phyloP scores from a whole-genome alignment of 768 basidiomycete genomes.

The Boletellus emodensis region DNA sequence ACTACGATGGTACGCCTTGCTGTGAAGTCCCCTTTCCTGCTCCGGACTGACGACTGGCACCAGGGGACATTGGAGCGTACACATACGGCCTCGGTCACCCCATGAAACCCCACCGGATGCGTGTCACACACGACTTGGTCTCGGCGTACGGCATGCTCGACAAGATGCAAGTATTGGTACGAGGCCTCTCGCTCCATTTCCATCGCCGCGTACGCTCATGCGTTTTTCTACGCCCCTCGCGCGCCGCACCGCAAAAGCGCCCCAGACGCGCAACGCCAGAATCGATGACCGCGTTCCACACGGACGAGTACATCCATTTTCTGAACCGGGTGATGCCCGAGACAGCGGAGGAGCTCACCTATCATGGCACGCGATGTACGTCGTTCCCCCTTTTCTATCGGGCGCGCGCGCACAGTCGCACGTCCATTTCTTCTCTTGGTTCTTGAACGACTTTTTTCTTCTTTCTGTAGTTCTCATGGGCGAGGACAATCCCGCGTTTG shows the following conservation, averaged over 20 bases:
- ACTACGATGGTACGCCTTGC: constrained; percentile 61
- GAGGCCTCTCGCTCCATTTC: neutral
- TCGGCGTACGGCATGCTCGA: constrained; percentile 90
- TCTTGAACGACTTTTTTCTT: too few relatives aligned
- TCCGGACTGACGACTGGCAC: neutral
- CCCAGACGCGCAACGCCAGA: constrained; percentile 68
- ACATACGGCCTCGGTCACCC: constrained; percentile 87
- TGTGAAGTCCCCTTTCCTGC: neutral
- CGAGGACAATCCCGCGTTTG: constrained; percentile 95
- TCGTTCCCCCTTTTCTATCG: neutral
- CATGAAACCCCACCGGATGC: constrained; percentile 96
- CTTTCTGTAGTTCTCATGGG: constrained; percentile 52
- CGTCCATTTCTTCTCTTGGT: neutral
- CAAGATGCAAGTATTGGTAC: constrained; percentile 87
- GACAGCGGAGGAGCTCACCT: constrained; percentile 81
- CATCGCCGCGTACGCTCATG: too few relatives aligned
- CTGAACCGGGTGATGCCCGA: constrained; percentile 86
- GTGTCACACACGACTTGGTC: constrained; percentile 89
- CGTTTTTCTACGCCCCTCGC: neutral
- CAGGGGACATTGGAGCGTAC: constrained; percentile 70
- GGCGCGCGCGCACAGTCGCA: too few relatives aligned
- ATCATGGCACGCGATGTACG: constrained; percentile 81
- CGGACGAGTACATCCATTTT: constrained; percentile 97
- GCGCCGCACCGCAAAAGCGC: constrained; percentile 40
- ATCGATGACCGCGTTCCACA: constrained; percentile 92